Evolutionary conservation across 805 yeast genomes (phyloP).

Genomic region (Yamadazyma ubonensis): DNA sequence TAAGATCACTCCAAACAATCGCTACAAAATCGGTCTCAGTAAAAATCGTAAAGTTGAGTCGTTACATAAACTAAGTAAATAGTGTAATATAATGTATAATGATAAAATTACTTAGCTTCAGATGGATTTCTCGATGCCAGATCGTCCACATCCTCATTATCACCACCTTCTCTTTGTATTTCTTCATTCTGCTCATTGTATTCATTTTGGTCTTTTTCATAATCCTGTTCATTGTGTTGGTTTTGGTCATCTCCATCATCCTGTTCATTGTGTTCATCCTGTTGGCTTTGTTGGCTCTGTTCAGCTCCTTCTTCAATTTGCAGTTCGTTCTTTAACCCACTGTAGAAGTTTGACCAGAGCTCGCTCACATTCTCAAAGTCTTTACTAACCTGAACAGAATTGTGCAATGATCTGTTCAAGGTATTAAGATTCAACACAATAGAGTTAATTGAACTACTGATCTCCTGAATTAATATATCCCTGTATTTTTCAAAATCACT

Average conservation of each 20-base stretch:
- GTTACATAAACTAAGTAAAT: slow-evolving; percentile 13
- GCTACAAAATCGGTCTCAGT: slow-evolving; percentile 13
- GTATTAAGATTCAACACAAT: slow-evolving; percentile 63
- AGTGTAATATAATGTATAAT: neutral
- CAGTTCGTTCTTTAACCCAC: slow-evolving; percentile 39
- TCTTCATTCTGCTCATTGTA: too few species aligned
- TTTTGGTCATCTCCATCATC: neutral
- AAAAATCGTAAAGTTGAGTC: slow-evolving; percentile 14
- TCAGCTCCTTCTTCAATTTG: slow-evolving; percentile 3
- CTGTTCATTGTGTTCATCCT: neutral
- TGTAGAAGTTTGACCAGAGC: slow-evolving; percentile 70
- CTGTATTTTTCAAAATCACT: slow-evolving; percentile 56
- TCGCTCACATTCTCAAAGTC: slow-evolving; percentile 70
- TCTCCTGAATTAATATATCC: slow-evolving; percentile 56
- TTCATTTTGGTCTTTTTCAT: neutral
- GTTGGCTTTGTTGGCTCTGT: neutral
- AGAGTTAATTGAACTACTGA: slow-evolving; percentile 57
- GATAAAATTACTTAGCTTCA: too few species aligned
- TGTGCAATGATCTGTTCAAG: slow-evolving; percentile 65
- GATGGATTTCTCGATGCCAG: too few species aligned
- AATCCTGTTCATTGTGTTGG: neutral
- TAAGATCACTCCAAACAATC: slow-evolving; percentile 8
- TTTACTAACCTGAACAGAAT: slow-evolving; percentile 68
- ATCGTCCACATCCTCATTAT: too few species aligned
- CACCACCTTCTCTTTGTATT: too few species aligned